Percentiles rank a stretch among this genome's conserved stretches.
These are phyloP conservation scores for Cucurbita moschata DNA, from an alignment of 306 rosid species.

Conservation along the genomic window DNA sequence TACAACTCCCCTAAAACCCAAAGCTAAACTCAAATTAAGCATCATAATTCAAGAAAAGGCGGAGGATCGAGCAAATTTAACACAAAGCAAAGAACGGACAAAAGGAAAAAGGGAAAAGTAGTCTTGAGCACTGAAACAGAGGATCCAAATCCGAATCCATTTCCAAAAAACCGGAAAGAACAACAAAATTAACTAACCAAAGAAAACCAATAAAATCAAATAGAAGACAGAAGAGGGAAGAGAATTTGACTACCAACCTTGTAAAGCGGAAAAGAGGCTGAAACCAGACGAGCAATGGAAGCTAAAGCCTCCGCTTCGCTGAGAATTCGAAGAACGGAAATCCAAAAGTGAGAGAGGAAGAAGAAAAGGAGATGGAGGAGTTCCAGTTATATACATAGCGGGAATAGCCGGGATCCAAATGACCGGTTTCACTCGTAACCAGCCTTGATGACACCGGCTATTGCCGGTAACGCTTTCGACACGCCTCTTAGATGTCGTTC, in stretches of 20 bases:
- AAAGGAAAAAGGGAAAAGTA: background rate
- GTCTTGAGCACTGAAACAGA: conserved; percentile 6
- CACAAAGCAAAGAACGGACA: background rate
- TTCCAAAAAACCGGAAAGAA: background rate
- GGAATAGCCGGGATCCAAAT: conserved; percentile 18
- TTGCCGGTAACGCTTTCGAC: background rate
- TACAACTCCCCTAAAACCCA: background rate
- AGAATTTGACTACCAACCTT: conserved; percentile 12
- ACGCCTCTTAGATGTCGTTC: background rate
- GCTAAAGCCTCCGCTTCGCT: background rate
- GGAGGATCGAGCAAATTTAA: conserved; percentile 19
- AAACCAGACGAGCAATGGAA: conserved; percentile 3
- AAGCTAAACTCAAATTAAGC: conserved; percentile 5
- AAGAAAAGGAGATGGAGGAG: background rate
- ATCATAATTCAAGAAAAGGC: background rate
- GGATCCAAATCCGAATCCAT: conserved; percentile 4
- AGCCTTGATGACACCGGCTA: conserved; percentile 15
- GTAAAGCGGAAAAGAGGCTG: background rate
- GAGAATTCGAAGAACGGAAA: conserved; percentile 2
- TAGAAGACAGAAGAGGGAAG: background rate
- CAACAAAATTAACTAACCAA: background rate
- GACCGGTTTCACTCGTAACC: conserved; percentile 21
- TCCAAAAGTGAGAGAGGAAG: background rate
- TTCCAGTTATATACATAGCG: conserved; percentile 24
- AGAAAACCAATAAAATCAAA: background rate